Conservation (phyloP, 106 monocot species). For the Narthecium ossifragum region DNA sequence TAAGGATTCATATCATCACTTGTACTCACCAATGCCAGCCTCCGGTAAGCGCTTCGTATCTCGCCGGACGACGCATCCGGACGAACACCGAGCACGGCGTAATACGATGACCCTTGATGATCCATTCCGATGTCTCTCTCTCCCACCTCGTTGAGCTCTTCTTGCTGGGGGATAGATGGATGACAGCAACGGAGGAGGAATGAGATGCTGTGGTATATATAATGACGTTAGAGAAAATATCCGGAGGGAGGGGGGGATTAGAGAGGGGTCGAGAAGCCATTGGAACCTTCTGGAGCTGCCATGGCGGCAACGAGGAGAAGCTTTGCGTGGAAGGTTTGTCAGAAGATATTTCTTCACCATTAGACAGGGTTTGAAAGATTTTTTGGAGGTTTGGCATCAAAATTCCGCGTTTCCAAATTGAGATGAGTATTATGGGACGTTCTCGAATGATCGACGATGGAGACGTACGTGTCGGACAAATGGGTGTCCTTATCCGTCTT, state of each 20-base stretch:
- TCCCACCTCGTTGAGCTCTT: too few relatives aligned
- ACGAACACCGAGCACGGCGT: slow-evolving; percentile 18
- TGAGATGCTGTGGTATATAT: background rate
- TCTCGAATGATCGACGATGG: too few relatives aligned
- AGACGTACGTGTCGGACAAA: too few relatives aligned
- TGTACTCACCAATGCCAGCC: slow-evolving; percentile 20
- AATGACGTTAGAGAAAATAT: background rate
- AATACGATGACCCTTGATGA: slow-evolving; percentile 3
- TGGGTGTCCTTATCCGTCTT: too few relatives aligned
- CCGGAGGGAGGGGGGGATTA: background rate
- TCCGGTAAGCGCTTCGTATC: slow-evolving; percentile 17
- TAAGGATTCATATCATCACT: too few relatives aligned
- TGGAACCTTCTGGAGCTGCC: background rate
- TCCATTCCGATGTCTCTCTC: background rate
- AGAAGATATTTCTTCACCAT: too few relatives aligned
- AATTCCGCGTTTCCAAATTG: too few relatives aligned
- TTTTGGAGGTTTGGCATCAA: too few relatives aligned
- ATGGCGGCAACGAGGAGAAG: too few relatives aligned
- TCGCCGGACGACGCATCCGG: slow-evolving; percentile 6
- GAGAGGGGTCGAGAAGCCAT: background rate
- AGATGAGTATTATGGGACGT: too few relatives aligned
- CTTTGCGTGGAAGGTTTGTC: too few relatives aligned
- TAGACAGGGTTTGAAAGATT: too few relatives aligned
- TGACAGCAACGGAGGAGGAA: background rate
- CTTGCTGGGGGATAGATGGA: background rate